A percentile compares a stretch with the other conserved stretches of the same genome.
Conservation (phyloP, 2,329 filamentous ascomycete species). For the Lachnellula suecica region DNA sequence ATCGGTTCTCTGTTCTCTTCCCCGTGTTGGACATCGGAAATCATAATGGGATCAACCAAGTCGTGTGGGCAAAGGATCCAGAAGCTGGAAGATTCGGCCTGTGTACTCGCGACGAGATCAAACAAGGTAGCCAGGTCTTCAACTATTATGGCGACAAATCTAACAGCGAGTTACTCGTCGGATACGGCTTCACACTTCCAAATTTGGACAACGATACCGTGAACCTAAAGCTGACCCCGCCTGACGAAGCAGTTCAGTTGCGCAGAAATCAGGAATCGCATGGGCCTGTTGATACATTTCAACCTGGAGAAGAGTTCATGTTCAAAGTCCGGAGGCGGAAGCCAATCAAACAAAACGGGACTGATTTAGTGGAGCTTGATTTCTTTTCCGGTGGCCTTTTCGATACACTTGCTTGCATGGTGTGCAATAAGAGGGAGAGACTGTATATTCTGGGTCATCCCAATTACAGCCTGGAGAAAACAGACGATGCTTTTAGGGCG, state of each 20-base stretch:
- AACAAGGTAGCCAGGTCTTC: constrained; percentile 52
- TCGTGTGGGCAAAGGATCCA: constrained; percentile 56
- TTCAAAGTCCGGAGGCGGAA: constrained; percentile 16
- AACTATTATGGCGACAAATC: constrained; percentile 79
- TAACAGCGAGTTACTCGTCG: constrained; percentile 68
- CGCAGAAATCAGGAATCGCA: constrained; percentile 25
- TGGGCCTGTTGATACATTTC: neutral
- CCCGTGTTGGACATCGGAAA: constrained; percentile 73
- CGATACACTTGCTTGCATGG: constrained; percentile 27
- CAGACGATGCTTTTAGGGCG: constrained; percentile 8
- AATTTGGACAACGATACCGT: constrained; percentile 34
- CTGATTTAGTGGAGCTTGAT: constrained; percentile 6
- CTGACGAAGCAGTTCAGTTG: constrained; percentile 11
- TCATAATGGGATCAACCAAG: constrained; percentile 60
- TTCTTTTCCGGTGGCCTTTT: constrained; percentile 27
- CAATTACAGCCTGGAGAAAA: constrained; percentile 19
- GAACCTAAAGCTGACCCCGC: constrained; percentile 27
- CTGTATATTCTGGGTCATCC: constrained; percentile 15
- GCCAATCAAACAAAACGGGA: neutral
- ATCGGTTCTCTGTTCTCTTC: constrained; percentile 56
- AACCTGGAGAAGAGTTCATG: constrained; percentile 26
- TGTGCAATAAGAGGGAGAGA: constrained; percentile 24
- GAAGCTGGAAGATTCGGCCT: constrained; percentile 42
- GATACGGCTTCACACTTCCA: constrained; percentile 61
- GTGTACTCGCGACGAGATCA: constrained; percentile 41